Base-by-base conservation (phyloP, 2,329 filamentous ascomycete genomes). In the Diplodia scrobiculata region DNA sequence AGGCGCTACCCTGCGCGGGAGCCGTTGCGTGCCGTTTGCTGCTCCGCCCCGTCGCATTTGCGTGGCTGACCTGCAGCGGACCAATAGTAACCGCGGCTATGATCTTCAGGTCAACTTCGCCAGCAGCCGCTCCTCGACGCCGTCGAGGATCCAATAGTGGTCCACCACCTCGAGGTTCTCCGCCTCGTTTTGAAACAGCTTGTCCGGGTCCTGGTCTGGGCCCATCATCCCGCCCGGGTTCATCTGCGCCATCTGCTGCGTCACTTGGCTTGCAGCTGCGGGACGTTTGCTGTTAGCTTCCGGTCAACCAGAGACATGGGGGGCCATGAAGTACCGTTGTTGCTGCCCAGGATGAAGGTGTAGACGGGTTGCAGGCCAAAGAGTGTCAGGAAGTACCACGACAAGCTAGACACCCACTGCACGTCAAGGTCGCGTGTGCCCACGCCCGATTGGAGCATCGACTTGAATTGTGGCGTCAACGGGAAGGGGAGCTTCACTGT, bases 381-480 rank as follows among this genome's bases (percentile, higher is more conserved):
- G 69, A 99, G 88, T 74, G 96, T 98, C 71, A 99, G 82, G 76
- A 99, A 98, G 82, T 99, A 99, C 93, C 95, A 99, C 68, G 92
- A 97, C 78, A 99, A 88, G 79, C 92, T 97, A 0, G 93, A 97
- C 80, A 99, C 97, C 95, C 95, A 99, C 79, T 94, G 87, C 11
- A 97, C 95, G 75, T 99, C 96, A 81, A 99, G 89, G 77, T 99
- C 95, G 74, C 89, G 90, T 29, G 96, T 99, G 69, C 92, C 92
- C 52, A 99, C 94, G 73, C 95, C 95, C 50, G 94, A 94, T 81
- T 99, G 95, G 63, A 99, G 84, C 95, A 99, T 99, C 71, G 92
- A 95, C 84, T 99, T 99, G 86, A 99, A 99, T 78, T 97, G 96
- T 78, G 97, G 93, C 36, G 95, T 99, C 70, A 99, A 85, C 3